Evolutionary conservation across 345 rosid species (phyloP), one percentile per base, ranked within the genome.

Genomic region (Eutrema japonicum): DNA sequence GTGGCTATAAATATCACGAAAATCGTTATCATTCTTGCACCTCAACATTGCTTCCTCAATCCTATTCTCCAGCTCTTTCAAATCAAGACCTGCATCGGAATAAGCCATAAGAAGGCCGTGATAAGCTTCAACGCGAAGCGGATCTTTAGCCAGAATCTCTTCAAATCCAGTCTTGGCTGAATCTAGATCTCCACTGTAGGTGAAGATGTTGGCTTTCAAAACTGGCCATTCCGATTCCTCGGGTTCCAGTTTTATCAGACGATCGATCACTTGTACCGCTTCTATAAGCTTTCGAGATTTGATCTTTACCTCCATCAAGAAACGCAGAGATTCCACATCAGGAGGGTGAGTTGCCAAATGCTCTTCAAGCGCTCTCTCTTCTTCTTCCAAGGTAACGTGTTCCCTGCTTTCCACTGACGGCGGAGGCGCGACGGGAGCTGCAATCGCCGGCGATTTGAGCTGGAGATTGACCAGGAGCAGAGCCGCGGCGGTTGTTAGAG

Each of bases 251-350:
- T 83, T 82, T 9, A 91, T 93, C 78, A 93, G 52, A 36, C 94
- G 94, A 74, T 85, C 85, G 55, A 94, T 72, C 35, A 85, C 84
- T 36, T 85, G 76, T 7, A 88, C 65, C 2, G 97, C 95, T 53
- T 85, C 90, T 0, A 14, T 70, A 42, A 89, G 84, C 78, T 91
- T 89, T 35, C 82, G 78, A 36, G 83, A 69, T 79, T 82, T 91
- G 83, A 94, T 83, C 68, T 77, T 87, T n/a, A 80, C 83, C 83
- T 88, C 97, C 93, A 91, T 89, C 41, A 88, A 82, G 3, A 91
- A 77, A 68, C 87, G 85, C 6, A 89, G 84, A 35, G 85, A 78
- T 16, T 88, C 89, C 8, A 79, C 68, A 42, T 89, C 94, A 6
- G 78, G 16, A n/a, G 90, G 86, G 71, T 76, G 29, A 38, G 51